Percentiles rank a stretch among this genome's conserved stretches.
Conservation (phyloP, 306 rosid species). For the Dryas octopetala region DNA sequence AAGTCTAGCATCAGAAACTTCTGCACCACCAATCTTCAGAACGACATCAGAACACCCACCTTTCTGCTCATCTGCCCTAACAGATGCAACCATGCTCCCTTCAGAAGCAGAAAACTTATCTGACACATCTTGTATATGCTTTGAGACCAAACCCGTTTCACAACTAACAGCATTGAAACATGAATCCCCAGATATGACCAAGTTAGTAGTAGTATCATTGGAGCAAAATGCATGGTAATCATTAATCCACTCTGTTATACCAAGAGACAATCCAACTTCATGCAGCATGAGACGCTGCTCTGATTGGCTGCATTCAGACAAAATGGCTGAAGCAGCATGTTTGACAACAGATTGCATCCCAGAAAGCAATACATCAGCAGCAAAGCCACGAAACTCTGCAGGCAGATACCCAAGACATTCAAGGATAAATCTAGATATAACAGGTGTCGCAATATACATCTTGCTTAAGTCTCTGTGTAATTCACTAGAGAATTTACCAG, state of each 20-base stretch:
- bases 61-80: constrained; percentile 16
- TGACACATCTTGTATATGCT: constrained; percentile 31
- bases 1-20: constrained; percentile 33
- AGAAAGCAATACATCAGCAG: constrained; percentile 69
- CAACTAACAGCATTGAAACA: constrained; percentile 34
- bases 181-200: constrained; percentile 30
- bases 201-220: constrained; percentile 26
- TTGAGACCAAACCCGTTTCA: constrained; percentile 26
- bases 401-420: constrained; percentile 76
- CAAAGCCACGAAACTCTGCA: constrained; percentile 61
- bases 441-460: constrained; percentile 42
- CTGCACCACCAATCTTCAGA: constrained; percentile 24
- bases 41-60: constrained; percentile 30
- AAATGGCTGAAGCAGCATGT: constrained; percentile 70
- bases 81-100: constrained; percentile 30
- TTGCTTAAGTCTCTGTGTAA: constrained; percentile 39
- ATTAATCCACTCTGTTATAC: constrained; percentile 76
- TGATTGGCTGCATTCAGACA: constrained; percentile 58
- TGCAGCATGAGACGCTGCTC: constrained; percentile 86
- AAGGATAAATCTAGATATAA: constrained; percentile 66
- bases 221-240: constrained; percentile 61
- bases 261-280: constrained; percentile 75
- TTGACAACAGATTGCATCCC: constrained; percentile 75
- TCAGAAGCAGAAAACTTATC: constrained; percentile 39
- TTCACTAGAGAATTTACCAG: constrained; percentile 38